These are phyloP conservation scores for Pseudopyrenochaeta lycopersici DNA, from an alignment of 2,329 filamentous ascomycete genomes.

Conservation along the genomic window DNA sequence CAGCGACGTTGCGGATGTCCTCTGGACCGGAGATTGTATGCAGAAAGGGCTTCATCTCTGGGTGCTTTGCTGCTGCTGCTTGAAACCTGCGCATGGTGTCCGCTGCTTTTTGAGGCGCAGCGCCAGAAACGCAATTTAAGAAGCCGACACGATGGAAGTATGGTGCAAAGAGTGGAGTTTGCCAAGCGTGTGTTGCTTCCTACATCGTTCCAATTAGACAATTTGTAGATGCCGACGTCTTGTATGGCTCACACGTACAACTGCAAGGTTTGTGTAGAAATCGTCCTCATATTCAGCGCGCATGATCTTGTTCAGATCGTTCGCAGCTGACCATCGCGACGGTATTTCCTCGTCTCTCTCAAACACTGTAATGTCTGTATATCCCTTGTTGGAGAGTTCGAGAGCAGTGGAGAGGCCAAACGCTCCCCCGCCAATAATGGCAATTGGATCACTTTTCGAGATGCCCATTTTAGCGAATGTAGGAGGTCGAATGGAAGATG, in stretches of 20 bases:
- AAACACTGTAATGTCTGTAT: slow-evolving; percentile 40
- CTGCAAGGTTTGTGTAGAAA: slow-evolving; percentile 64
- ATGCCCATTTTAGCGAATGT: slow-evolving; percentile 20
- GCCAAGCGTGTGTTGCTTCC: slow-evolving; percentile 64
- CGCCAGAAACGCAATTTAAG: slow-evolving; percentile 60
- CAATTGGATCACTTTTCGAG: slow-evolving; percentile 33
- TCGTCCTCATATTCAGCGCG: slow-evolving; percentile 67
- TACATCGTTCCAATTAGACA: slow-evolving; percentile 17
- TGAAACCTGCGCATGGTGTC: slow-evolving; percentile 57
- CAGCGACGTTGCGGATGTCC: slow-evolving; percentile 54
- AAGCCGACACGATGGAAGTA: slow-evolving; percentile 63
- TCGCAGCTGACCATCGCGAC: slow-evolving; percentile 63
- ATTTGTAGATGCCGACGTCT: neutral
- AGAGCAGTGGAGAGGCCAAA: slow-evolving; percentile 44
- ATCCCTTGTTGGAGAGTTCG: slow-evolving; percentile 40
- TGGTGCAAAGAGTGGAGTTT: slow-evolving; percentile 62
- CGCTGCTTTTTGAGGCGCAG: slow-evolving; percentile 59
- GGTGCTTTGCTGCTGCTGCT: slow-evolving; percentile 52
- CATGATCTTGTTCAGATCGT: slow-evolving; percentile 70
- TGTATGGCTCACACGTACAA: slow-evolving; percentile 49
- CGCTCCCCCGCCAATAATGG: slow-evolving; percentile 41
- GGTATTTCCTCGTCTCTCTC: slow-evolving; percentile 53
- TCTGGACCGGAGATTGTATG: slow-evolving; percentile 27
- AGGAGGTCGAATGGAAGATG: too few relatives aligned
- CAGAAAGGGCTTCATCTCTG: slow-evolving; percentile 51